These are phyloP conservation scores for Epichloe hybrida DNA, from an alignment of 2,329 filamentous ascomycete genomes.

Conservation along the genomic window DNA sequence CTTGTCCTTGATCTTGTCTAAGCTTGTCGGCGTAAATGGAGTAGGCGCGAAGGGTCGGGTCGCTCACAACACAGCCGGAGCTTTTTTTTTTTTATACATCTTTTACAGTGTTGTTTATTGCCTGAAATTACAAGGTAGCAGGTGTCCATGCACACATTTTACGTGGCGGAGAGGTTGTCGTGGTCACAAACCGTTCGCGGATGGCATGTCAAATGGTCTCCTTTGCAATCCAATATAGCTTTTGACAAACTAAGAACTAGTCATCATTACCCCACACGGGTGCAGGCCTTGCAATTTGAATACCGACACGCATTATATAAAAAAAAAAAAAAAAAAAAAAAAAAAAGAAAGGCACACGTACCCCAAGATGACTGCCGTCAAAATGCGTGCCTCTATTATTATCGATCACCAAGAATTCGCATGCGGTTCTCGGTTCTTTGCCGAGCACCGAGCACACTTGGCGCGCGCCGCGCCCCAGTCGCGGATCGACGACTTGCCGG, in stretches of 20 bases:
- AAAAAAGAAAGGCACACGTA: too few species aligned
- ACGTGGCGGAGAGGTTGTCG: neutral
- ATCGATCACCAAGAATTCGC: too few species aligned
- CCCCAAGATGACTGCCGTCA: too few species aligned
- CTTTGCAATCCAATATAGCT: neutral
- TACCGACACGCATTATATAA: too few species aligned
- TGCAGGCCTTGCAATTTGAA: too few species aligned
- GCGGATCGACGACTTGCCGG: neutral
- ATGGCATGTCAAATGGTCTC: neutral
- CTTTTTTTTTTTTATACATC: too few species aligned
- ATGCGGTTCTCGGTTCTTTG: too few species aligned
- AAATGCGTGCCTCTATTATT: neutral
- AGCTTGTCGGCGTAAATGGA: neutral
- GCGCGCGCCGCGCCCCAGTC: too few species aligned
- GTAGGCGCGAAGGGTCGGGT: neutral
- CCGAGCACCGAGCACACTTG: too few species aligned
- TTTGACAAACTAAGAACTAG: neutral
- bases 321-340: too few species aligned
- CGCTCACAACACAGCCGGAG: neutral
- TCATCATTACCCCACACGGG: neutral
- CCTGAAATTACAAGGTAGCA: neutral
- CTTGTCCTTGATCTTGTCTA: slow-evolving; percentile 16
- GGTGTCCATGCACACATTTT: neutral
- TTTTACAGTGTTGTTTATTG: too few species aligned
- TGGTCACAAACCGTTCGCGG: neutral